A percentile compares a stretch with the other conserved stretches of the same genome.
Evolutionary conservation across 2,329 filamentous ascomycete genomes (phyloP).

Genomic region (Hymenoscyphus linearis): DNA sequence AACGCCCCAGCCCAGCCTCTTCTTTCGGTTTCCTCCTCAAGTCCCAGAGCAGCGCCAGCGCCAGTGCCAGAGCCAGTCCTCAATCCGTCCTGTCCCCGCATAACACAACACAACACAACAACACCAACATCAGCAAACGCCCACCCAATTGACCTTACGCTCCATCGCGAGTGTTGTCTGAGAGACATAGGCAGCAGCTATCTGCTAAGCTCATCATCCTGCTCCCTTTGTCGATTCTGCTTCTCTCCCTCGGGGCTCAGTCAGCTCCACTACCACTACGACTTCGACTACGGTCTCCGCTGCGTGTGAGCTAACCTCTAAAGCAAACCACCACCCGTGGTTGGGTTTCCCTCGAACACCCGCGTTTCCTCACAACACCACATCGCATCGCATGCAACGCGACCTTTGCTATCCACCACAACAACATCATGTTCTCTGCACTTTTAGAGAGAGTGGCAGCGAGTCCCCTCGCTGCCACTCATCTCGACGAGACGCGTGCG

Average conservation of each 20-base stretch:
- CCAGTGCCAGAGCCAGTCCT: not conserved
- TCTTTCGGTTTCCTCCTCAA: not conserved
- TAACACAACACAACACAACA: slow-evolving; percentile 5
- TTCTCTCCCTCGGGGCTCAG: not conserved
- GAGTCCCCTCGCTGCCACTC: slow-evolving; percentile 12
- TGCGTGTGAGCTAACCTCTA: slow-evolving; percentile 3
- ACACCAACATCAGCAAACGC: not conserved
- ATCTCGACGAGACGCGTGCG: slow-evolving; percentile 21
- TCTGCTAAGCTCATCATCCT: not conserved
- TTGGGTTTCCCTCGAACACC: slow-evolving; percentile 1
- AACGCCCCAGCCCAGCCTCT: slow-evolving; percentile 1
- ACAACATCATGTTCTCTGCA: slow-evolving; percentile 20
- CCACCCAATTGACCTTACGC: not conserved
- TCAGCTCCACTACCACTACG: not conserved
- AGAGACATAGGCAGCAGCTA: not conserved
- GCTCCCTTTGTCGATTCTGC: not conserved
- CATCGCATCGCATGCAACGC: slow-evolving; percentile 13
- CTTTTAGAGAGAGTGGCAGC: slow-evolving; percentile 20
- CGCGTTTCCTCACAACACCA: slow-evolving; percentile 9
- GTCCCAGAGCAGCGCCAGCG: not conserved
- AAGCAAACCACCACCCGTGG: not conserved
- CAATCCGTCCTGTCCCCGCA: not conserved
- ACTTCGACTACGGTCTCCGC: not conserved
- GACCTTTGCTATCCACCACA: slow-evolving; percentile 6
- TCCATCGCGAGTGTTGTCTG: not conserved